These are phyloP conservation scores for Scopulariopsis brevicaulis DNA, from an alignment of 2,329 filamentous ascomycete genomes.

Conservation along the genomic window DNA sequence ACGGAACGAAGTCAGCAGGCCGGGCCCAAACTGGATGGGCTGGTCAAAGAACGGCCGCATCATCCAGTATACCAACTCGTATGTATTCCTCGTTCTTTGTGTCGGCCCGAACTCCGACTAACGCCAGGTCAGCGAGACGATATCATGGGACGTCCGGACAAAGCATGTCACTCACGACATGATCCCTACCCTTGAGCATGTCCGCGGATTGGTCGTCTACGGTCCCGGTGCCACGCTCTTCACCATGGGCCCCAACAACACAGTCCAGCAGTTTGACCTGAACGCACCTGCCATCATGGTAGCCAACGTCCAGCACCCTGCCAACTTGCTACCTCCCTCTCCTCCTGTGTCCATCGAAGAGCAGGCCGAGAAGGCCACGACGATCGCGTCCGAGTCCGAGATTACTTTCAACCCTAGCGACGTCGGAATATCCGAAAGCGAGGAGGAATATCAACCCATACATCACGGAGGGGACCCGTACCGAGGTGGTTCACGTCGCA, in stretches of 20 bases:
- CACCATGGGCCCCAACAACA: slow-evolving; percentile 77
- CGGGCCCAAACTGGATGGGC: slow-evolving; percentile 86
- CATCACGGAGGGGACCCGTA: slow-evolving; percentile 21
- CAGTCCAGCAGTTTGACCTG: slow-evolving; percentile 89
- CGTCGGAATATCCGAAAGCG: slow-evolving; percentile 56
- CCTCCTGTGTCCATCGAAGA: slow-evolving; percentile 75
- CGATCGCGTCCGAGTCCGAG: slow-evolving; percentile 41
- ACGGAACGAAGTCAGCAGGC: slow-evolving; percentile 59
- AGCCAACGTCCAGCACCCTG: slow-evolving; percentile 76
- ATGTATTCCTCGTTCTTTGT: slow-evolving; percentile 26
- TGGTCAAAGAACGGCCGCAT: slow-evolving; percentile 99
- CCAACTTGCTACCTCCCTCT: slow-evolving; percentile 66
- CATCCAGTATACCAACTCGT: slow-evolving; percentile 86
- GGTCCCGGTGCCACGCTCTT: slow-evolving; percentile 87
- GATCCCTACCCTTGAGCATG: slow-evolving; percentile 73
- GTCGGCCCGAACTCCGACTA: not conserved
- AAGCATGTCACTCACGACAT: slow-evolving; percentile 88
- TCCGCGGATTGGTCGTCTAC: slow-evolving; percentile 76
- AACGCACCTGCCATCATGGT: slow-evolving; percentile 74
- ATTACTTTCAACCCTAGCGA: slow-evolving; percentile 43
- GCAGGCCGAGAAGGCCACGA: slow-evolving; percentile 41
- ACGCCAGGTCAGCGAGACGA: slow-evolving; percentile 57
- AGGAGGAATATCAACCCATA: slow-evolving; percentile 69
- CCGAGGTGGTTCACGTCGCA: not conserved
- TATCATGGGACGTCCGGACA: slow-evolving; percentile 95